Base-by-base conservation (phyloP, 2,329 filamentous ascomycete genomes). In the Didymella exigua region DNA sequence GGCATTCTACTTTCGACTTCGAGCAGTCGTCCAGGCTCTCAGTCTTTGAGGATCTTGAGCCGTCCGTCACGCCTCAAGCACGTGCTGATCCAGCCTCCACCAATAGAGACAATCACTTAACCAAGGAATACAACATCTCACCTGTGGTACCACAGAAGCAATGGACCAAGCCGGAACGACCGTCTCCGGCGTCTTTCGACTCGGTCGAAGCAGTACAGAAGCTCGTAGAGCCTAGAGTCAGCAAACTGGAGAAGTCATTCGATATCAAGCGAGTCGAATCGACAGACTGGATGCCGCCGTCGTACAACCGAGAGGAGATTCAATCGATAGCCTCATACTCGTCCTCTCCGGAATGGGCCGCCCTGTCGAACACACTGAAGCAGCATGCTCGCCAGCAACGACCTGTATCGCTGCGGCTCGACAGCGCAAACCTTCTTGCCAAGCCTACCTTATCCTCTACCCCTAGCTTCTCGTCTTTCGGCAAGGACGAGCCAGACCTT, bases 281-380 rank as follows among this genome's bases (percentile, higher is more conserved):
- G 19, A 56, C 59, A 41, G 46, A 49, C 33, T 54, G 41, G 45
- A 52, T 60, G 48, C 63, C 62, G 13, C 63, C 65, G 5, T 66
- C 65, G 5, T 68, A 66, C 38, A 60, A 61, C 14, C 36, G 58
- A 27, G 52, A 54, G 27, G 52, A 54, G 41, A 54, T 54, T 23
- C 52, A 54, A 14, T 56, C 53, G 24, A 51, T 51, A 50, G 46
- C 41, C 11, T 56, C 53, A 18, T 64, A 68, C 38, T 53, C 64
- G 2, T 48, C 63, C 14, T 60, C 62, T 14, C 60, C 65, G 40
- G 59, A 68, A 49, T 68, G 65, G 65, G 58, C 61, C 21, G 58
- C 58, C 23, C 63, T 64, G 18, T 63, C 65, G 19, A 38, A 55
- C 23, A 58, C 65, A 6, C 52, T 66, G 40, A 62, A 56, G 30